phyloP scores from a whole-genome alignment of 1,284 basidiomycete genomes.

The Boletus semigastroideus region DNA sequence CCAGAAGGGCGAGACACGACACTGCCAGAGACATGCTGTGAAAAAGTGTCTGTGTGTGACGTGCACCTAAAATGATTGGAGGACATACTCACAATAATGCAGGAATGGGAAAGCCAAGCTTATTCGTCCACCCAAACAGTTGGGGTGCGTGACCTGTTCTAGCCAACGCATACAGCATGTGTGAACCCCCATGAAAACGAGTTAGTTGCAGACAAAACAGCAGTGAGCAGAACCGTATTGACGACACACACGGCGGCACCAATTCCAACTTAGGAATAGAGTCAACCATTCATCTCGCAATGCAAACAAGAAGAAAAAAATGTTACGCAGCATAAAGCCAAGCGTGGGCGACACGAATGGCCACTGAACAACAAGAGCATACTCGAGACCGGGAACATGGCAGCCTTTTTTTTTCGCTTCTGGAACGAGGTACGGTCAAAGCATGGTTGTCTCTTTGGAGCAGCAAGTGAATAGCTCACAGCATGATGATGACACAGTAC shows the following conservation, averaged over 20 bases:
- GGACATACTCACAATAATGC: conserved; percentile 43
- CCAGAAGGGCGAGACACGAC: conserved; percentile 50
- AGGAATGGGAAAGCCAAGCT: conserved; percentile 61
- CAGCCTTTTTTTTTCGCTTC: conserved; percentile 45
- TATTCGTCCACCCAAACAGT: conserved; percentile 53
- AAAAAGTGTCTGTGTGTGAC: neutral
- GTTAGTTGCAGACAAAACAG: conserved; percentile 60
- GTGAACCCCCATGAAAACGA: conserved; percentile 64
- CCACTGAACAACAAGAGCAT: conserved; percentile 49
- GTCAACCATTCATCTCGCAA: conserved; percentile 2
- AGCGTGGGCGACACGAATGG: conserved; percentile 51
- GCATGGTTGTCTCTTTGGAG: too few species aligned
- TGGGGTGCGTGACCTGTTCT: conserved; percentile 46
- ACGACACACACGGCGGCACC: conserved; percentile 56
- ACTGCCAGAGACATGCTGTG: conserved; percentile 44
- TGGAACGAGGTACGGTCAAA: conserved; percentile 20
- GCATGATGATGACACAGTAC: conserved; percentile 50
- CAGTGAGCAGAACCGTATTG: conserved; percentile 63
- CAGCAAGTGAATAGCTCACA: conserved; percentile 37
- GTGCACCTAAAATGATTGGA: neutral
- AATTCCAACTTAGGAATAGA: conserved; percentile 44
- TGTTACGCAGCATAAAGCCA: conserved; percentile 54
- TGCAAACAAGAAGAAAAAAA: neutral
- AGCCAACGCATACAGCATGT: conserved; percentile 58
- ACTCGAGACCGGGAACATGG: conserved; percentile 48